These are phyloP conservation scores for Triticum urartu DNA, from an alignment of 176 grass and related monocot species.

Conservation along the genomic window DNA sequence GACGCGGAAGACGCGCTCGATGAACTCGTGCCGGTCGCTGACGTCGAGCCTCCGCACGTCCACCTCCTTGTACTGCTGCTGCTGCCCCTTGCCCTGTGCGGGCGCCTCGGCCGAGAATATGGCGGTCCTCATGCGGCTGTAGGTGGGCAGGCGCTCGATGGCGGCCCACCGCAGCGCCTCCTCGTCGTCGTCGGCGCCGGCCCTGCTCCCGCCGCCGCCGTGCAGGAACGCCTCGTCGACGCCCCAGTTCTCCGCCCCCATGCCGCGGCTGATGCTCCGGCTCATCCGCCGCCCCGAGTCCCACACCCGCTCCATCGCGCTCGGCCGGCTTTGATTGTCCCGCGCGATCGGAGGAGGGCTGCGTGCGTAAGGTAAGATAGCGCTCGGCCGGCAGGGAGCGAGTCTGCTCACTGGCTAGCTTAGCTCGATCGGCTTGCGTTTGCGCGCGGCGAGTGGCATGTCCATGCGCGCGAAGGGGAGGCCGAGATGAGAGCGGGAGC, in stretches of 20 bases:
- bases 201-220: not conserved
- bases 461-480: not conserved
- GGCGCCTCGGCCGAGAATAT: slow-evolving; percentile 51
- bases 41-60: slow-evolving; percentile 73
- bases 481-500: not conserved
- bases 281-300: slow-evolving; percentile 77
- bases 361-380: too few species aligned
- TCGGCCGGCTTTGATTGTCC: too few species aligned
- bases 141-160: slow-evolving; percentile 80
- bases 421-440: not conserved
- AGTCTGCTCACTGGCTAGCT: not conserved
- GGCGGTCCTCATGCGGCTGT: slow-evolving; percentile 75
- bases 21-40: slow-evolving; percentile 86
- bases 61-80: slow-evolving; percentile 67
- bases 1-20: slow-evolving; percentile 85
- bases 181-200: slow-evolving; percentile 60
- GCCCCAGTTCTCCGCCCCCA: slow-evolving; percentile 87
- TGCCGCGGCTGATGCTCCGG: slow-evolving; percentile 64
- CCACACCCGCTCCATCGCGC: slow-evolving; percentile 72
- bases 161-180: slow-evolving; percentile 91
- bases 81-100: not conserved
- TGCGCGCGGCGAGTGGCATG: not conserved
- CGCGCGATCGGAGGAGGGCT: not conserved
- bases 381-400: too few species aligned
- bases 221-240: slow-evolving; percentile 72